Conservation (phyloP, 306 rosid genomes). For the Rubus parviflorus region DNA sequence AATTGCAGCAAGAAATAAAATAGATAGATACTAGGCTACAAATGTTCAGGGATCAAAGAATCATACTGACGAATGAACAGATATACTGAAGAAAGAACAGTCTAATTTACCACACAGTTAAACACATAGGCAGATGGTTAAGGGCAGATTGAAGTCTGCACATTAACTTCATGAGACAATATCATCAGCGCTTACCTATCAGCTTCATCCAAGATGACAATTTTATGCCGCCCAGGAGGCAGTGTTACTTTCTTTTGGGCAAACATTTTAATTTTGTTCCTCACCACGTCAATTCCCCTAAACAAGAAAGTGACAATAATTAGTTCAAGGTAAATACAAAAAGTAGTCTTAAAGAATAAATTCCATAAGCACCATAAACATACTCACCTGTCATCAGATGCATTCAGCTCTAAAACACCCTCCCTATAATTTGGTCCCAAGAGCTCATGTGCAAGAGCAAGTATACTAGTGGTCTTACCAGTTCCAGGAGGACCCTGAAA, state of each 20-base stretch:
- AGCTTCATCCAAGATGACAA: constrained; percentile 94
- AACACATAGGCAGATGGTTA: neutral
- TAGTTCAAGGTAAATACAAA: neutral
- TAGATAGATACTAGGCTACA: neutral
- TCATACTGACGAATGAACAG: neutral
- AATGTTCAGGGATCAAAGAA: neutral
- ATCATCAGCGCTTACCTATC: constrained; percentile 57
- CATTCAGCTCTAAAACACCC: constrained; percentile 90
- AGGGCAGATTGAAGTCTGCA: constrained; percentile 1
- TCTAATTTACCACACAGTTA: neutral
- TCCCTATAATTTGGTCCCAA: constrained; percentile 80
- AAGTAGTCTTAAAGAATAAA: neutral
- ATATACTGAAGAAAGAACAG: neutral
- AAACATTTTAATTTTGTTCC: constrained; percentile 98
- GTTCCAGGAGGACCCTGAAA: constrained; percentile 96
- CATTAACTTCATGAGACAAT: neutral
- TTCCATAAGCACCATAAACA: neutral
- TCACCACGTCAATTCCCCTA: constrained; percentile 96
- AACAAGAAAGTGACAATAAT: constrained; percentile 6
- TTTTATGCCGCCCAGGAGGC: constrained; percentile 77
- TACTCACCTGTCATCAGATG: constrained; percentile 86
- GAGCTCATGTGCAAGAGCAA: constrained; percentile 91
- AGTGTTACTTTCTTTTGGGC: constrained; percentile 89
- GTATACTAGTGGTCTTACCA: constrained; percentile 91
- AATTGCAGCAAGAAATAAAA: neutral